A percentile compares a stretch with the other conserved stretches of the same genome.
These are phyloP conservation scores for Xerocomellus amylosporus DNA, from an alignment of 768 basidiomycete genomes.

Conservation along the genomic window DNA sequence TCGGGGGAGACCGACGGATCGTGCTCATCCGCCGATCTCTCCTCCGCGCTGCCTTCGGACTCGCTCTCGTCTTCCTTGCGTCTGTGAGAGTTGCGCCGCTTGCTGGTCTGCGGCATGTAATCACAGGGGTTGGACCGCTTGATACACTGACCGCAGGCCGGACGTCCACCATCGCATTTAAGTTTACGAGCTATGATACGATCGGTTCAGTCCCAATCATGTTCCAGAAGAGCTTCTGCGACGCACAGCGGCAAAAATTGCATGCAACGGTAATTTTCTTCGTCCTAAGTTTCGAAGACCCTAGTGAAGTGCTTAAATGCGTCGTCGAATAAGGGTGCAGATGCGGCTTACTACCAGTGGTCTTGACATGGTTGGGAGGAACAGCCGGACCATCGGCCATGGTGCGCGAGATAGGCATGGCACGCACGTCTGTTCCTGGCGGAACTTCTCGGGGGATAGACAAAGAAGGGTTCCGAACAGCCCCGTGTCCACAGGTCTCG, in stretches of 20 bases:
- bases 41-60: constrained; percentile 64
- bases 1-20: constrained; percentile 59
- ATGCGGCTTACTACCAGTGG: constrained; percentile 37
- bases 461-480: constrained; percentile 45
- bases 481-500: constrained; percentile 50
- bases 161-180: constrained; percentile 84
- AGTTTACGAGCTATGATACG: constrained; percentile 68
- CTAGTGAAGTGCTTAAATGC: constrained; percentile 33
- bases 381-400: constrained; percentile 35
- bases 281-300: constrained; percentile 62
- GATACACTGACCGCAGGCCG: constrained; percentile 77
- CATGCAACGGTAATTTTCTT: constrained; percentile 90
- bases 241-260: constrained; percentile 88
- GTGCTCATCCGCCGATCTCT: constrained; percentile 49
- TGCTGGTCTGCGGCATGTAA: constrained; percentile 70
- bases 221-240: constrained; percentile 10
- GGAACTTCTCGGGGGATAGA: constrained; percentile 46
- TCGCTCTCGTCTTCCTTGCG: constrained; percentile 58
- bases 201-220: constrained; percentile 19
- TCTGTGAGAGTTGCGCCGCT: constrained; percentile 64
- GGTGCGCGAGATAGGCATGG: constrained; percentile 40
- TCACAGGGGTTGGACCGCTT: constrained; percentile 79
- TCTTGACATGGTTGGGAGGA: constrained; percentile 31
- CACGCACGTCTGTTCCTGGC: constrained; percentile 44
- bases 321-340: constrained; percentile 6